Evolutionary conservation across 2,329 filamentous ascomycete species (phyloP).

Genomic region (Fusarium succisae): DNA sequence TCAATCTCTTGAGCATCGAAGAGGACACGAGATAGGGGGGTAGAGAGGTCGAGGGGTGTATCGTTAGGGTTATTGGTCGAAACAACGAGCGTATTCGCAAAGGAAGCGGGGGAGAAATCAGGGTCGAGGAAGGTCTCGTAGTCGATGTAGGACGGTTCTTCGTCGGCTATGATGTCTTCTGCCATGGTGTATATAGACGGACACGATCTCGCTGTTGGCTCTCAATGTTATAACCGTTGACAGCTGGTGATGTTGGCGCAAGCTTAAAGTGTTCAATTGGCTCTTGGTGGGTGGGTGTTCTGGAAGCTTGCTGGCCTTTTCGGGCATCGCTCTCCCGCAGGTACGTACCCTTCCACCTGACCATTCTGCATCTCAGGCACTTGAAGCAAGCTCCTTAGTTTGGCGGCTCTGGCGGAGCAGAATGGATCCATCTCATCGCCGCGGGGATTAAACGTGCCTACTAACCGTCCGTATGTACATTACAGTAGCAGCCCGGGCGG

Average conservation of each 20-base stretch:
- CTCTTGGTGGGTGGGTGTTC: conserved; percentile 29
- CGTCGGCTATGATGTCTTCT: conserved; percentile 39
- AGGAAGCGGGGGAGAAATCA: conserved; percentile 79
- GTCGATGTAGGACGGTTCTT: conserved; percentile 89
- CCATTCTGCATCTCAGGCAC: not conserved
- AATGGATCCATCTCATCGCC: not conserved
- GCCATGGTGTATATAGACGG: conserved; percentile 4
- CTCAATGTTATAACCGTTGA: not conserved
- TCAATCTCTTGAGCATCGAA: conserved; percentile 98
- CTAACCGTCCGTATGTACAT: not conserved
- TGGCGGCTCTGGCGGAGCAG: conserved; percentile 16
- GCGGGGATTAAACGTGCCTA: conserved; percentile 7
- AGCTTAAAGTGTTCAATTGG: conserved; percentile 9
- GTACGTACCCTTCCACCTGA: conserved; percentile 34
- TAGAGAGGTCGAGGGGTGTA: conserved; percentile 89
- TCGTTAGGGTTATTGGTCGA: conserved; percentile 93
- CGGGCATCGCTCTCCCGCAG: conserved; percentile 32
- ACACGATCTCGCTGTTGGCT: not conserved
- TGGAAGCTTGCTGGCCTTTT: conserved; percentile 45
- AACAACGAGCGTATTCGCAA: conserved; percentile 89
- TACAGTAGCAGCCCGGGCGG: not conserved
- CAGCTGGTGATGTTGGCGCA: conserved; percentile 8
- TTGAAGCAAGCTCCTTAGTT: conserved; percentile 14
- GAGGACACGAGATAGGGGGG: conserved; percentile 89
- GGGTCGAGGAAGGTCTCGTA: conserved; percentile 91